A percentile compares a stretch with the other conserved stretches of the same genome.
phyloP scores from a whole-genome alignment of 1,284 basidiomycete species.

The Ganoderma multipileum region DNA sequence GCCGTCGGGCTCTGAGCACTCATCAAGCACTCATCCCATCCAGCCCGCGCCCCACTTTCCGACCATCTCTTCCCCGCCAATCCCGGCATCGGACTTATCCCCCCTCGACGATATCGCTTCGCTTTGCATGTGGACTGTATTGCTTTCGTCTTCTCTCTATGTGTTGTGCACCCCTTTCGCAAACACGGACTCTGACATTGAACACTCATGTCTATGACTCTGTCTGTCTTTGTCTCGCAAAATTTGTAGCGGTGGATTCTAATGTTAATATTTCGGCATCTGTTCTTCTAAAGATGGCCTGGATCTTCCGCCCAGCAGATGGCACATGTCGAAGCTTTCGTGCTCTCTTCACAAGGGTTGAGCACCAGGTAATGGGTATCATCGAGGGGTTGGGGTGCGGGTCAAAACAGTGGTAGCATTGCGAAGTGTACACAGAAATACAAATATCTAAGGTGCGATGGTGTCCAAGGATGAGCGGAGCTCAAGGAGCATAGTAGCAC shows the following conservation, averaged over 20 bases:
- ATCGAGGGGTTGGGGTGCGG: too few relatives aligned
- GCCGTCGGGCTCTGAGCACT: constrained; percentile 18
- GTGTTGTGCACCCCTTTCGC: background rate
- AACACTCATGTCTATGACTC: background rate
- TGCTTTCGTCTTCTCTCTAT: background rate
- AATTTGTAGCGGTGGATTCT: background rate
- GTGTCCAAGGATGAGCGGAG: background rate
- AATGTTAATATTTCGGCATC: background rate
- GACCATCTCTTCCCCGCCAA: background rate
- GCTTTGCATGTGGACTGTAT: background rate
- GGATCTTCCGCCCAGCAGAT: background rate
- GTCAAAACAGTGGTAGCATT: background rate
- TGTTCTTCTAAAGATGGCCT: background rate
- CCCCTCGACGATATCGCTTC: background rate
- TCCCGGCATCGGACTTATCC: background rate
- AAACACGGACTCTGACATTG: background rate
- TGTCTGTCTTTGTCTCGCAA: background rate
- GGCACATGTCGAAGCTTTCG: too few relatives aligned
- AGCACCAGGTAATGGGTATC: too few relatives aligned
- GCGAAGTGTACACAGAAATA: background rate
- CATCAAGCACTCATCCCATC: too few relatives aligned
- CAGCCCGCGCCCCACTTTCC: too few relatives aligned
- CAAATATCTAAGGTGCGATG: background rate
- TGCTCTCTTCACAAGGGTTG: too few relatives aligned
- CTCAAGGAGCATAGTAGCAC: background rate